These are phyloP conservation scores for Chytriomyces hyalinus DNA, from an alignment of 192 early-diverging fungal species.

Conservation along the genomic window DNA sequence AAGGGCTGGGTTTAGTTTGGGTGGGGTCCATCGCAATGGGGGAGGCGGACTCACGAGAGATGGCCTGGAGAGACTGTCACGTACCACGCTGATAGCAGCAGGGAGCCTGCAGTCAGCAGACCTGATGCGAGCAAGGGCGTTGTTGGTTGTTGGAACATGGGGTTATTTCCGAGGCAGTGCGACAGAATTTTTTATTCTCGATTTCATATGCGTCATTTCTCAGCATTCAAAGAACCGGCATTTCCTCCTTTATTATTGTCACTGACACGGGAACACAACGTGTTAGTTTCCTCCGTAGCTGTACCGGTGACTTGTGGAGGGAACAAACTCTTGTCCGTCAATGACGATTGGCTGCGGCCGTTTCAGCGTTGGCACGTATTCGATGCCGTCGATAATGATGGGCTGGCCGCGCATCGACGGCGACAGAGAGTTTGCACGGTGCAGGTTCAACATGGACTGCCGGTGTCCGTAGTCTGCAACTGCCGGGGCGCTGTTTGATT, in stretches of 20 bases:
- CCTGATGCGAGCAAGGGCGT: not conserved
- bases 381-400: not conserved
- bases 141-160: too few species aligned
- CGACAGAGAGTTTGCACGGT: not conserved
- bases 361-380: not conserved
- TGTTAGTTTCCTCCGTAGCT: not conserved
- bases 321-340: not conserved
- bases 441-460: not conserved
- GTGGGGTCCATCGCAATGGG: not conserved
- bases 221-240: not conserved
- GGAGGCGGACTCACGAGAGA: not conserved
- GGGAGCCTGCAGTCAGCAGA: not conserved
- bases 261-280: not conserved
- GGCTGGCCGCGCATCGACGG: not conserved
- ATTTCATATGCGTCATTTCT: not conserved
- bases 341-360: not conserved
- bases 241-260: not conserved
- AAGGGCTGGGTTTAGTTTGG: not conserved
- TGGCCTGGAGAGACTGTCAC: not conserved
- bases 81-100: not conserved
- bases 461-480: too few species aligned
- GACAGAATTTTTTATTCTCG: not conserved
- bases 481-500: too few species aligned
- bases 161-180: too few species aligned
- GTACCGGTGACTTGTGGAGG: not conserved